Percentiles rank a stretch among this genome's conserved stretches.
phyloP scores from a whole-genome alignment of 495 filamentous ascomycete genomes.

The Aspergillus sclerotiicarbonarius region DNA sequence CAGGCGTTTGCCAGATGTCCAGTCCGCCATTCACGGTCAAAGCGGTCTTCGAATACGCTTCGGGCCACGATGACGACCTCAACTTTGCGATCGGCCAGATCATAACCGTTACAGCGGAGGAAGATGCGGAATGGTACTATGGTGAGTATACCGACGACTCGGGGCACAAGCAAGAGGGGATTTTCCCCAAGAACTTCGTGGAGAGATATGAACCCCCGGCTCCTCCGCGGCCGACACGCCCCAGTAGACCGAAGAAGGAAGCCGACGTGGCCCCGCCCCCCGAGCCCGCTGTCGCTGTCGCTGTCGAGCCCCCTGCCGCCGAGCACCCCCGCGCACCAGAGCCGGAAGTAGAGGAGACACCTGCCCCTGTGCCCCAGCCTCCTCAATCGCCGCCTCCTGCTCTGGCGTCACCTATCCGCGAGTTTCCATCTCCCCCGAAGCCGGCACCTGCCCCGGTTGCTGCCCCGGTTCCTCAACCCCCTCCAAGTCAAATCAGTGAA shows the following conservation, averaged over 20 bases:
- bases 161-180: constrained; percentile 75
- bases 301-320: constrained; percentile 34
- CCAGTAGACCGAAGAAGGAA: constrained; percentile 72
- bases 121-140: constrained; percentile 93
- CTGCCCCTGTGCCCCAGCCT: constrained; percentile 38
- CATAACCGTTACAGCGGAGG: constrained; percentile 87
- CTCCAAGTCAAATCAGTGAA: constrained; percentile 32
- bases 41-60: constrained; percentile 89
- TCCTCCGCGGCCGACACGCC: constrained; percentile 77
- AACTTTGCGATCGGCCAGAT: constrained; percentile 81
- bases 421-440: constrained; percentile 26
- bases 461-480: constrained; percentile 21
- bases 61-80: constrained; percentile 90
- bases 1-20: constrained; percentile 60
- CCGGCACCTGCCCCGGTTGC: constrained; percentile 24
- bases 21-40: constrained; percentile 86
- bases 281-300: constrained; percentile 30
- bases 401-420: constrained; percentile 21
- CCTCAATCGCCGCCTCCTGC: constrained; percentile 31
- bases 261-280: constrained; percentile 36
- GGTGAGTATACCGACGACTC: constrained; percentile 80
- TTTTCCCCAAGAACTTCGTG: constrained; percentile 97
- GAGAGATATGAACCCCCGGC: constrained; percentile 90
- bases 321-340: constrained; percentile 26
- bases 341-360: constrained; percentile 31